Base-by-base conservation (phyloP, 495 filamentous ascomycete species). In the Apiosordaria backusii region DNA sequence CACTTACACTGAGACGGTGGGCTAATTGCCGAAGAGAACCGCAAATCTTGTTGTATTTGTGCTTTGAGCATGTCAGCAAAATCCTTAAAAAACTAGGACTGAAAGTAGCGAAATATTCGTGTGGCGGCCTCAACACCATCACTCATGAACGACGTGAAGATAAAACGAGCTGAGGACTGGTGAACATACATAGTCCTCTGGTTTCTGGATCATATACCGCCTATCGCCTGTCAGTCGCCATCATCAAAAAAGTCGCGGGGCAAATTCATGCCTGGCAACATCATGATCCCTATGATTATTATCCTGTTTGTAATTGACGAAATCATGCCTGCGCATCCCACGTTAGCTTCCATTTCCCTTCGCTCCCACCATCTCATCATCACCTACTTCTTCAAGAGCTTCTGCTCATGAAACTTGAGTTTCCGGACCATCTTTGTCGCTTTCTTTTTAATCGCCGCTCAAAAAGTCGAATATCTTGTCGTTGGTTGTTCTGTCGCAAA, bases 251-350 rank as follows among this genome's bases (percentile, higher is more conserved):
- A 22, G 0, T 13, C 35, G n/a, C 59, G 5, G 4, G 26, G 16
- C 10, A 25, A 50, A 18, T 60, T 15, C 61, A 40, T 57, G 72
- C 72, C 72, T 87, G 62, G 88, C 83, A 66, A 98, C 84, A 68
- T 86, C 82, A 68, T 92, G 77, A 65, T 79, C 89, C 76, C 93
- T 87, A 83, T 99, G 96, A 68, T 84, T 80, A 73, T 88, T 83
- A 80, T 99, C 94, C 72, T 88, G 88, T 79, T 92, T 92, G 83
- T 94, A 98, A 74, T 89, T 93, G 70, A 92, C 87, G 80, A 99
- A 95, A 78, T 99, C 92, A 77, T 96, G 92, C 81, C 98, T 99
- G 65, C 88, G 86, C 75, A 97, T 87, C 85, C 97, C 94, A 80
- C 97, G 92, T 65, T 60, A 60, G 21, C 53, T 9, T n/a, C n/a